phyloP scores from a whole-genome alignment of 73 alveolate genomes.

The Symbiodinium natans region DNA sequence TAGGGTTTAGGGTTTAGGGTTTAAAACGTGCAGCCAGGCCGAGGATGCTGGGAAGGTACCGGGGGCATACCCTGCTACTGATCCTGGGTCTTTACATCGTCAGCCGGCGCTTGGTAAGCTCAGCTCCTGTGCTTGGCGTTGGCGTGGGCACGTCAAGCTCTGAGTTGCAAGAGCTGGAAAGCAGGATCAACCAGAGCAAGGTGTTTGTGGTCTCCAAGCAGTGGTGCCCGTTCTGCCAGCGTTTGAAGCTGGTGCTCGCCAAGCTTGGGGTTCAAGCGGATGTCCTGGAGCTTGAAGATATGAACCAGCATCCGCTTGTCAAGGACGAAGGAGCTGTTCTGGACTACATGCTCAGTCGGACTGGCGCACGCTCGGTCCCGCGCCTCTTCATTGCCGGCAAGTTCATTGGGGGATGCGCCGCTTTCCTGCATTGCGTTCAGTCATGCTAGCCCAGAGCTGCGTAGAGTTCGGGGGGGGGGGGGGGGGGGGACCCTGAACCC shows the following conservation, averaged over 20 bases:
- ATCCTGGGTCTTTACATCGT: slow-evolving; percentile 2
- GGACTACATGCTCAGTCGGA: slow-evolving; percentile 58
- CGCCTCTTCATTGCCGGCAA: slow-evolving; percentile 88
- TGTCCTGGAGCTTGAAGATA: slow-evolving; percentile 33
- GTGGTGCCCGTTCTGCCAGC: slow-evolving; percentile 83
- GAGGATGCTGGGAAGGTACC: background rate
- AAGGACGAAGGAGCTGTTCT: background rate
- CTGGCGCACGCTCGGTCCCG: slow-evolving; percentile 89
- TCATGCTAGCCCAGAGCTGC: too few relatives aligned
- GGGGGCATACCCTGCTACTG: background rate
- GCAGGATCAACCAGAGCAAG: slow-evolving; percentile 54
- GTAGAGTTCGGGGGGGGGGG: too few relatives aligned
- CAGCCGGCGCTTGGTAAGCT: background rate
- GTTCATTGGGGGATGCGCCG: slow-evolving; percentile 73
- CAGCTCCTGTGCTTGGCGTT: background rate
- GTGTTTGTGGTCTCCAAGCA: slow-evolving; percentile 61
- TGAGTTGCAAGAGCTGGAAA: slow-evolving; percentile 31
- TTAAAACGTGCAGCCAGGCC: background rate
- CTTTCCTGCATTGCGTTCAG: background rate
- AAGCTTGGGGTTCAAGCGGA: background rate
- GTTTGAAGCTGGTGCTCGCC: slow-evolving; percentile 8
- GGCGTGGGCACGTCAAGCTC: background rate
- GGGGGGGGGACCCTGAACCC: background rate
- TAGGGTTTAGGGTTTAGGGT: too few relatives aligned
- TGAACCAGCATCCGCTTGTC: slow-evolving; percentile 17